A percentile compares a stretch with the other conserved stretches of the same genome.
Conservation (phyloP, 495 filamentous ascomycete species). For the Aspergillus homomorphus region DNA sequence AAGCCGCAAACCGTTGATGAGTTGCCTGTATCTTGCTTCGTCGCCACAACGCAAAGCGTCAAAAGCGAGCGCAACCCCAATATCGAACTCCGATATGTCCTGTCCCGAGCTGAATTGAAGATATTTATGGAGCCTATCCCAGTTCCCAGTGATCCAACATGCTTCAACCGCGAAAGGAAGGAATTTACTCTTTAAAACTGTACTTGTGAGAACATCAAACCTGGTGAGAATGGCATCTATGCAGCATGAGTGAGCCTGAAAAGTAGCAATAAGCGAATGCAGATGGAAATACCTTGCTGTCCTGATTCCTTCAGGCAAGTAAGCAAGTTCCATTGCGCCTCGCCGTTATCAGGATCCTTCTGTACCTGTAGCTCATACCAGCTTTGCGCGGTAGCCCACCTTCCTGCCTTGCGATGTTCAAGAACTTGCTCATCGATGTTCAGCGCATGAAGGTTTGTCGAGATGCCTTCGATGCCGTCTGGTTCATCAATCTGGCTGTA, state of each 20-base stretch:
- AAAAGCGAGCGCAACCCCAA: slow-evolving; percentile 72
- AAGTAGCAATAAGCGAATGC: slow-evolving; percentile 17
- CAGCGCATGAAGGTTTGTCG: slow-evolving; percentile 73
- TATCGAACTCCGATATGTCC: slow-evolving; percentile 73
- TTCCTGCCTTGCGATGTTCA: slow-evolving; percentile 86
- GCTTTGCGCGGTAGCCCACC: slow-evolving; percentile 95
- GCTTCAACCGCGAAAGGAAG: slow-evolving; percentile 84
- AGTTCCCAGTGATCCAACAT: slow-evolving; percentile 81
- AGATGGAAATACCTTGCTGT: slow-evolving; percentile 63
- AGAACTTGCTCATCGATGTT: slow-evolving; percentile 89
- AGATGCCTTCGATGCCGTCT: slow-evolving; percentile 93
- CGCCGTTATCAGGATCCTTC: slow-evolving; percentile 69
- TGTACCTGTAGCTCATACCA: slow-evolving; percentile 92
- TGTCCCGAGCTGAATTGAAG: slow-evolving; percentile 49
- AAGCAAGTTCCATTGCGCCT: slow-evolving; percentile 78
- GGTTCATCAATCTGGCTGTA: slow-evolving; percentile 97
- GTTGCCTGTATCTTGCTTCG: slow-evolving; percentile 51
- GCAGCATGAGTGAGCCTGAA: slow-evolving; percentile 15
- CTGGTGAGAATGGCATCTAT: slow-evolving; percentile 79
- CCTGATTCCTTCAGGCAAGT: slow-evolving; percentile 90
- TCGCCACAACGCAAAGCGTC: slow-evolving; percentile 58
- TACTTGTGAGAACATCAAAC: slow-evolving; percentile 69
- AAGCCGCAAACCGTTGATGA: slow-evolving; percentile 63
- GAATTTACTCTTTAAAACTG: slow-evolving; percentile 51
- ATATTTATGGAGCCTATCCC: slow-evolving; percentile 71